Conservation (phyloP, 495 filamentous ascomycete species). For the Penicillium subrubescens region DNA sequence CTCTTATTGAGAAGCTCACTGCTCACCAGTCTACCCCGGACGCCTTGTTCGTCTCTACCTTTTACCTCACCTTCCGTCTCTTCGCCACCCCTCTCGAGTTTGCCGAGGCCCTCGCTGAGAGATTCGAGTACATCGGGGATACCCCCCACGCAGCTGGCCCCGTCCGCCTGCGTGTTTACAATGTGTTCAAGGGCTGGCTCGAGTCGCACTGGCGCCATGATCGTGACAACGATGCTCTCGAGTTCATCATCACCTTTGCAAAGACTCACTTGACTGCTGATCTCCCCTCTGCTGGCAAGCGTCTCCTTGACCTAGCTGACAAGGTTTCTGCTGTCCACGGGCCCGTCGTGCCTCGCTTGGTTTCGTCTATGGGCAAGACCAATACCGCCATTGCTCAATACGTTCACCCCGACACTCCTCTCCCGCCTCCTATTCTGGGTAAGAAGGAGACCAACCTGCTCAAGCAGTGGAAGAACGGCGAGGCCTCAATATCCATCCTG, state of each 20-base stretch:
- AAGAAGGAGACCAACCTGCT: constrained; percentile 77
- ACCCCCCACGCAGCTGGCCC: constrained; percentile 70
- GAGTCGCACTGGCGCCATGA: constrained; percentile 93
- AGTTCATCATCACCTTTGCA: constrained; percentile 77
- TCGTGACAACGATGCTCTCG: constrained; percentile 72
- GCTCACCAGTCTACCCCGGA: constrained; percentile 93
- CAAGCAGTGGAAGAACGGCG: constrained; percentile 71
- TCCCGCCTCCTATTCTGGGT: constrained; percentile 68
- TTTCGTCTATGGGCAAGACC: constrained; percentile 88
- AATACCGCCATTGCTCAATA: constrained; percentile 70
- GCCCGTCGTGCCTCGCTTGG: constrained; percentile 79
- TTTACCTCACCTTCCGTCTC: constrained; percentile 95
- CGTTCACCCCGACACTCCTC: constrained; percentile 67
- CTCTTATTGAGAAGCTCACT: constrained; percentile 90
- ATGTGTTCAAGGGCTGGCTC: constrained; percentile 95
- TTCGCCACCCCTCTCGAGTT: constrained; percentile 84
- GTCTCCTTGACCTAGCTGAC: constrained; percentile 73
- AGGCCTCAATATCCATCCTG: constrained; percentile 70
- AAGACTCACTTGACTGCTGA: constrained; percentile 64
- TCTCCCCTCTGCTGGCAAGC: constrained; percentile 76
- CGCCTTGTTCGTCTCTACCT: constrained; percentile 88
- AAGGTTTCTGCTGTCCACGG: constrained; percentile 80
- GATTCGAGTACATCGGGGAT: constrained; percentile 89
- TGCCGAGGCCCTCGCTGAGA: constrained; percentile 77
- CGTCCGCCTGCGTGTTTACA: constrained; percentile 90